These are phyloP conservation scores for Aegilops speltoides DNA, from an alignment of 176 grass and related monocot species.

Conservation along the genomic window DNA sequence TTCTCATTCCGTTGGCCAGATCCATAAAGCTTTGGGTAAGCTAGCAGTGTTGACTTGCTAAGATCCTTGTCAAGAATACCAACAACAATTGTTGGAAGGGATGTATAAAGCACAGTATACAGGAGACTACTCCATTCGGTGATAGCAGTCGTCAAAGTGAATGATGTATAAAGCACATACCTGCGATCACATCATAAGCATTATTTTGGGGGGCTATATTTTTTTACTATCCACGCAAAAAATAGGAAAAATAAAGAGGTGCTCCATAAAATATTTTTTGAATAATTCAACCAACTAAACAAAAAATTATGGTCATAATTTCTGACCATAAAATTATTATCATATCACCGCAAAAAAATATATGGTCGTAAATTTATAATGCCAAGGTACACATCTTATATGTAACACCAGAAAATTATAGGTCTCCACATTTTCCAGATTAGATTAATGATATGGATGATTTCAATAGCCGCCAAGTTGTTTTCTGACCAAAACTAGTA, in stretches of 20 bases:
- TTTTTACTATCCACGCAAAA: neutral
- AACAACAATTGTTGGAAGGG: conserved; percentile 78
- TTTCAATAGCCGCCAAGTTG: neutral
- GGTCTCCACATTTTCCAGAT: neutral
- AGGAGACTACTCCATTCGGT: conserved; percentile 80
- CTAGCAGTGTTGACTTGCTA: conserved; percentile 57
- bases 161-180: conserved; percentile 81
- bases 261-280: neutral
- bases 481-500: neutral
- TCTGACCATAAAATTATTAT: too few relatives aligned
- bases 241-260: conserved; percentile 2
- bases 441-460: neutral
- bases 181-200: conserved; percentile 44
- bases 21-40: conserved; percentile 79
- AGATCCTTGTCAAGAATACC: conserved; percentile 90
- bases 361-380: conserved; percentile 18
- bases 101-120: conserved; percentile 87
- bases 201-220: conserved; percentile 1
- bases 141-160: conserved; percentile 77
- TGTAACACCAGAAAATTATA: conserved; percentile 7
- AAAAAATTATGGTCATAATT: neutral
- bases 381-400: neutral
- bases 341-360: too few relatives aligned
- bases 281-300: conserved; percentile 12
- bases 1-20: conserved; percentile 69